Percentiles rank a stretch among this genome's conserved stretches.
Conservation (phyloP, 2,329 filamentous ascomycete species). For the Cladosporium austrohemisphaericum region DNA sequence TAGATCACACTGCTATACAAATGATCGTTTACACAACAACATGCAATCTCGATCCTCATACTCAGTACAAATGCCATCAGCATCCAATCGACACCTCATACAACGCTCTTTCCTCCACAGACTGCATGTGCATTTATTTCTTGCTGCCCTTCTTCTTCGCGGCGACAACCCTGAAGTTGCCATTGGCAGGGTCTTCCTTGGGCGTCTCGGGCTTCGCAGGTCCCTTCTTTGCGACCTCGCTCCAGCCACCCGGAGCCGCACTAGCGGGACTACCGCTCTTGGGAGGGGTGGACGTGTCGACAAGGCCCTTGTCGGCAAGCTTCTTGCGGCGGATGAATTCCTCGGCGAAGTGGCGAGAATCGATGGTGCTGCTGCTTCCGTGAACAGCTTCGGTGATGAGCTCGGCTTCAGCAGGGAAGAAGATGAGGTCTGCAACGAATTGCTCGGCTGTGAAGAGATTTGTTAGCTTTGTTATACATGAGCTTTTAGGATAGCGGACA, state of each 20-base stretch:
- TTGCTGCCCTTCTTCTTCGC: slow-evolving; percentile 70
- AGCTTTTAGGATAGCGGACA: background rate
- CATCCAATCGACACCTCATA: too few relatives aligned
- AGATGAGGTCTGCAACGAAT: slow-evolving; percentile 72
- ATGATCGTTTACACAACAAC: too few relatives aligned
- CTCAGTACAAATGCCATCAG: too few relatives aligned
- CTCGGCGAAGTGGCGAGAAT: slow-evolving; percentile 87
- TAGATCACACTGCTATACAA: too few relatives aligned
- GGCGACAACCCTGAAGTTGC: slow-evolving; percentile 84
- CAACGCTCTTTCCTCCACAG: too few relatives aligned
- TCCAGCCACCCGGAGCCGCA: slow-evolving; percentile 71
- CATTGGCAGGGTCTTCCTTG: slow-evolving; percentile 43
- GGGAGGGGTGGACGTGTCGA: slow-evolving; percentile 58
- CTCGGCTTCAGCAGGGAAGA: slow-evolving; percentile 70
- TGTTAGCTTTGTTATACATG: slow-evolving; percentile 32
- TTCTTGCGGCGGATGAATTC: slow-evolving; percentile 92
- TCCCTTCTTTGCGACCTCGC: slow-evolving; percentile 94
- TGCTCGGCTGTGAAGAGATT: slow-evolving; percentile 59
- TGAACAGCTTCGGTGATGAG: slow-evolving; percentile 91
- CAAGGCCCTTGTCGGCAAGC: slow-evolving; percentile 85
- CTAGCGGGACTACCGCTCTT: slow-evolving; percentile 51
- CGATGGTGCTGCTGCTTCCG: slow-evolving; percentile 79
- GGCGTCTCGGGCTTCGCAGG: slow-evolving; percentile 35
- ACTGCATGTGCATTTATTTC: too few relatives aligned
- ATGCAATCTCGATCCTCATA: too few relatives aligned